Base-by-base conservation (phyloP, 176 grass and related monocot genomes). In the Avena sativa region DNA sequence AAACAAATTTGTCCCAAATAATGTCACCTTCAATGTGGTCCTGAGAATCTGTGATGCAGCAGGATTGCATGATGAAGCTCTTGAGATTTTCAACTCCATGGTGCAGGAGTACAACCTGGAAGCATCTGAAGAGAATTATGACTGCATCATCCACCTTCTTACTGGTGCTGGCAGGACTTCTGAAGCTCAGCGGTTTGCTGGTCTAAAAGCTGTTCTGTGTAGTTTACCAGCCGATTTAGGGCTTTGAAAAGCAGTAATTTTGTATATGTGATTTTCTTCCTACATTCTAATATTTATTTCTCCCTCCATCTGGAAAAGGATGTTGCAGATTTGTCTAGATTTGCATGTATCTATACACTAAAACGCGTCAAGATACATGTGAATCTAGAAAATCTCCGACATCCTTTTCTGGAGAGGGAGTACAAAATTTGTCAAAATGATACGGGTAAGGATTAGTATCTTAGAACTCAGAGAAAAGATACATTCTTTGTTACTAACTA, bases 101-200 rank as follows among this genome's bases (percentile, higher is more conserved):
- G 92, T 92, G 66, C 76, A 88, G 50, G 87, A 91, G 57, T 95
- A 92, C 90, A 84, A 93, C 36, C 68, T 95, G 78, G 87, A 92
- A 86, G 69, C 88, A 81, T 95, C 92, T 79, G 86, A 89, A 91
- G 74, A 95, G 53, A 92, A 95, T 89, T 98, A 89, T 91, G 86
- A 98, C 30, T 92, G 87, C 58, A 83, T 98, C 75, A 92, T 98
- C 74, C 58, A 72, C 71, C 83, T 92, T 81, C 96, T 93, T 59
- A 76, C 76, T 62, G 73, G 30, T 50, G 91, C 76, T 51, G 84
- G 89, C 81, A 85, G 89, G 62, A 89, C 48, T 79, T 73, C 83
- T 48, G 96, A 98, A 93, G 93, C 90, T 30, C 90, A 93, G 49
- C 88, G 86, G 53, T 95, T 91, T 92, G 62, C 89, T 75, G 84